Evolutionary conservation across 352 stramenopile species (phyloP).

Genomic region (Phytophthora syringae): DNA sequence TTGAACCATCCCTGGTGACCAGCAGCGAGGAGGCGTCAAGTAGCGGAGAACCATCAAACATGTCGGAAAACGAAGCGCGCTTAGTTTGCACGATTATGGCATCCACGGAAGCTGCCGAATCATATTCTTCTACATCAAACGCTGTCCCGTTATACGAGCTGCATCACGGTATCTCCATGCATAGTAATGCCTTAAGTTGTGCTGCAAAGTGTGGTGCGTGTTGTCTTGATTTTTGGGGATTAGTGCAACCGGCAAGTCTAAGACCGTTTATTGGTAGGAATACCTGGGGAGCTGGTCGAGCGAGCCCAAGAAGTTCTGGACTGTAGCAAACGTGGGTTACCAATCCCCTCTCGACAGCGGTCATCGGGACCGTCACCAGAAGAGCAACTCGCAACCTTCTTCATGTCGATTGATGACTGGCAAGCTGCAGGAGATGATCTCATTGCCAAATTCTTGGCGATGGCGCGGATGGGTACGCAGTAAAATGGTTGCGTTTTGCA

Average conservation of each 20-base stretch:
- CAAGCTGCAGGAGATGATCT: constrained; percentile 44
- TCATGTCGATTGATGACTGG: constrained; percentile 65
- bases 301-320: constrained; percentile 58
- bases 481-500: constrained; percentile 24
- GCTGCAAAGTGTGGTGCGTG: constrained; percentile 65
- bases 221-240: neutral
- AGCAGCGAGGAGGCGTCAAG: constrained; percentile 8
- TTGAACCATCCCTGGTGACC: constrained; percentile 35
- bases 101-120: constrained; percentile 36
- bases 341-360: constrained; percentile 35
- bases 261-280: constrained; percentile 35
- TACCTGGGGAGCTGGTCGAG: constrained; percentile 45
- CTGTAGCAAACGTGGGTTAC: constrained; percentile 30
- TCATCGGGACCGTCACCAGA: constrained; percentile 40
- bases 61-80: constrained; percentile 11
- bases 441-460: constrained; percentile 57
- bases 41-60: constrained; percentile 5
- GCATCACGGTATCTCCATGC: constrained; percentile 56
- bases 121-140: constrained; percentile 24
- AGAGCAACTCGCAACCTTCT: constrained; percentile 53
- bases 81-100: constrained; percentile 68
- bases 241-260: neutral
- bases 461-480: constrained; percentile 51
- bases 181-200: constrained; percentile 81
- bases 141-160: constrained; percentile 70